Evolutionary conservation across 2,329 filamentous ascomycete species (phyloP).

Genomic region (Pseudocercospora cruenta): DNA sequence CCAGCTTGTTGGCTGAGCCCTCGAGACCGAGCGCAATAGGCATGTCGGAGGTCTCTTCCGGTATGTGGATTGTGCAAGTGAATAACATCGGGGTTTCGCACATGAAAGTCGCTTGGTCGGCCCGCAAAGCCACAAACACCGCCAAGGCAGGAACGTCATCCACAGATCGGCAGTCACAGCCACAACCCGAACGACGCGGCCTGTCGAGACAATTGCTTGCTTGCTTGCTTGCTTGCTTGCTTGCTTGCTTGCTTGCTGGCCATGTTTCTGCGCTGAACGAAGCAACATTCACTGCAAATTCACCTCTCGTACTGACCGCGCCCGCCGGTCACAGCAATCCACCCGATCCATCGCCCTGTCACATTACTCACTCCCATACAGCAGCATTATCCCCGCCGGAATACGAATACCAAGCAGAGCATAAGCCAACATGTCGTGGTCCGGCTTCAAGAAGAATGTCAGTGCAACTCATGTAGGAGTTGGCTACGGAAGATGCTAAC

Average conservation of each 20-base stretch:
- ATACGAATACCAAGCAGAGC: constrained; percentile 2
- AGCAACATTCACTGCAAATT: background rate
- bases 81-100: background rate
- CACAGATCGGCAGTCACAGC: background rate
- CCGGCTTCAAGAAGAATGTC: constrained; percentile 45
- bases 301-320: constrained; percentile 4
- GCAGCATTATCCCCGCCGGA: background rate
- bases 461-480: constrained; percentile 1
- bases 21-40: constrained; percentile 74
- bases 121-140: background rate
- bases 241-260: background rate
- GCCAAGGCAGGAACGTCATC: background rate
- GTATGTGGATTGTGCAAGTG: background rate
- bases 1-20: constrained; percentile 97
- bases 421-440: constrained; percentile 64
- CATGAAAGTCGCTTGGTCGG: no score
- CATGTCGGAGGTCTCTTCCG: constrained; percentile 29
- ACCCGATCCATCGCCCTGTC: constrained; percentile 11
- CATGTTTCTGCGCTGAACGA: background rate
- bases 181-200: background rate
- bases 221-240: no score
- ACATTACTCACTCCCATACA: background rate
- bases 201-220: background rate
- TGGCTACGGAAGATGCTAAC: constrained; percentile 57
- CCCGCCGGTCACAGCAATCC: constrained; percentile 6